Conservation (phyloP, 2,329 filamentous ascomycete genomes). For the Scytalidium lignicola region DNA sequence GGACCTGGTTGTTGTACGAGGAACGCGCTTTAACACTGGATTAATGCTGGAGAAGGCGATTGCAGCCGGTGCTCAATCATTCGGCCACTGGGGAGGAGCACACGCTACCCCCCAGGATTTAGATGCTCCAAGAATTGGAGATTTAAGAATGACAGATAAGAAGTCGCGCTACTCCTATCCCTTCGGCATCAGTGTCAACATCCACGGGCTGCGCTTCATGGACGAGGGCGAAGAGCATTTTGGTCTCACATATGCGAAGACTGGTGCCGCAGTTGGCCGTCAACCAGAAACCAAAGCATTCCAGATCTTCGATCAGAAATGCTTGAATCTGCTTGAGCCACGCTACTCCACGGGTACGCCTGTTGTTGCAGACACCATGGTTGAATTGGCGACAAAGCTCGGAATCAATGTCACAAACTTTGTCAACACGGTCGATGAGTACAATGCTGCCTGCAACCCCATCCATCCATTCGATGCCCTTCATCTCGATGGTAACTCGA, state of each 20-base stretch:
- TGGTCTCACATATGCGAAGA: conserved; percentile 63
- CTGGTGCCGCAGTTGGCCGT: conserved; percentile 54
- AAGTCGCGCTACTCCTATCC: conserved; percentile 65
- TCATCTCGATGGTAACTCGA: conserved; percentile 59
- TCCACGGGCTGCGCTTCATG: conserved; percentile 52
- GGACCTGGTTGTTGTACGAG: conserved; percentile 56
- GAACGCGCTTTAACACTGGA: conserved; percentile 58
- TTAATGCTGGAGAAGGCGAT: conserved; percentile 49
- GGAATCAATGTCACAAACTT: conserved; percentile 40
- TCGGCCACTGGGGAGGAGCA: conserved; percentile 57
- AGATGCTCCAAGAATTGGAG: conserved; percentile 46
- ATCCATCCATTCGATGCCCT: conserved; percentile 38
- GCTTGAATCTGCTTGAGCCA: conserved; percentile 53
- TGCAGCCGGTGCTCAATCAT: conserved; percentile 40
- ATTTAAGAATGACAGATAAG: conserved; percentile 54
- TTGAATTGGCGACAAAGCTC: conserved; percentile 50
- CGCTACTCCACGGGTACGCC: conserved; percentile 48
- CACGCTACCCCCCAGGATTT: conserved; percentile 61
- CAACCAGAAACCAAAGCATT: conserved; percentile 55
- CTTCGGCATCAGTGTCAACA: conserved; percentile 60
- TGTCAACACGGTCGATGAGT: conserved; percentile 45
- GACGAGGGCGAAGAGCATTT: conserved; percentile 60
- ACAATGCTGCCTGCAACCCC: conserved; percentile 54
- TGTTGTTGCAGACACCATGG: conserved; percentile 43
- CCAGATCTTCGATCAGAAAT: conserved; percentile 57